Percentiles rank a stretch among this genome's conserved stretches.
phyloP scores from a whole-genome alignment of 768 basidiomycete species.

The Dentipellis fragilis region DNA sequence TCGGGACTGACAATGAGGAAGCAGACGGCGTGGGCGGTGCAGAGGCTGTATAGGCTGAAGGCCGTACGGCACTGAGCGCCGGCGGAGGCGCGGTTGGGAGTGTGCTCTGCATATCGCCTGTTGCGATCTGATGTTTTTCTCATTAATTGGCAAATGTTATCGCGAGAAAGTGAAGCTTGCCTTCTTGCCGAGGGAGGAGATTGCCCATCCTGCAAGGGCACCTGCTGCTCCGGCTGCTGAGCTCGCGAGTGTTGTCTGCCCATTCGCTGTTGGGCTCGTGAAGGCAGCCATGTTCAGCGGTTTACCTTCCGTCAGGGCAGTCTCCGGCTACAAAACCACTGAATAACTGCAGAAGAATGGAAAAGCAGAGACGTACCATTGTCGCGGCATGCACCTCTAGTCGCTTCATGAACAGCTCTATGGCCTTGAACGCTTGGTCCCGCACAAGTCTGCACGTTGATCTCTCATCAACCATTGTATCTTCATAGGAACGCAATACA shows the following conservation, averaged over 20 bases:
- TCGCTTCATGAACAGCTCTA: conserved; percentile 79
- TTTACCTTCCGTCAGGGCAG: conserved; percentile 23
- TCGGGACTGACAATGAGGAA: conserved; percentile 6
- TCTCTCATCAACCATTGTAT: neutral
- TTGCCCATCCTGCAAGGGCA: conserved; percentile 92
- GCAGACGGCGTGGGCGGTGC: neutral
- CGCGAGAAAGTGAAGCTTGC: conserved; percentile 25
- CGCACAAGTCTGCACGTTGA: conserved; percentile 62
- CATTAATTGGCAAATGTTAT: neutral
- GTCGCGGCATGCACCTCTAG: conserved; percentile 68
- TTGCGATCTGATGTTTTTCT: neutral
- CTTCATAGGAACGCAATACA: conserved; percentile 13
- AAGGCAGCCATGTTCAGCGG: conserved; percentile 10
- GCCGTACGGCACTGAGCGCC: conserved; percentile 7
- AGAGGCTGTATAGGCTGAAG: neutral
- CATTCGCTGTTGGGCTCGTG: conserved; percentile 6
- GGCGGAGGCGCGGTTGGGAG: neutral
- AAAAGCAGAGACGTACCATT: conserved; percentile 53
- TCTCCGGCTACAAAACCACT: conserved; percentile 40
- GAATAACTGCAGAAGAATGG: neutral
- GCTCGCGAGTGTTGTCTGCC: conserved; percentile 53
- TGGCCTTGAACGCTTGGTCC: conserved; percentile 92
- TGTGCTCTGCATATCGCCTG: neutral
- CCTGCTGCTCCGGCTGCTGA: conserved; percentile 88
- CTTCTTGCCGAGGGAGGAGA: conserved; percentile 81